Percentiles rank a stretch among this genome's conserved stretches.
phyloP scores from a whole-genome alignment of 306 rosid genomes.

The Begonia fuchsioides region DNA sequence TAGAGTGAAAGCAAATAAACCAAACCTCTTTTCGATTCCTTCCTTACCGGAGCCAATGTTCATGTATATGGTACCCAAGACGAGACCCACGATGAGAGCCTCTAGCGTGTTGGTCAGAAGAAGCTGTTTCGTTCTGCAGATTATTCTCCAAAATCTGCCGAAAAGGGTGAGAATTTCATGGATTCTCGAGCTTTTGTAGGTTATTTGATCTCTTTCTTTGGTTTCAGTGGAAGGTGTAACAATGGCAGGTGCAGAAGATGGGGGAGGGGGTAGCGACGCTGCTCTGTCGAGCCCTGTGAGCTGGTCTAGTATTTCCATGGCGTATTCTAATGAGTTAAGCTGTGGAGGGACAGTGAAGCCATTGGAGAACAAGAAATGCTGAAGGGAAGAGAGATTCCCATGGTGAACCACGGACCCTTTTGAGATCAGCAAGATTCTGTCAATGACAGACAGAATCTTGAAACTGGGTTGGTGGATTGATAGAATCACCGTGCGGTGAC shows the following conservation, averaged over 20 bases:
- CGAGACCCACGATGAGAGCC: constrained; percentile 74
- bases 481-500: constrained; percentile 52
- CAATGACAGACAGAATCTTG: constrained; percentile 63
- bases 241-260: constrained; percentile 12
- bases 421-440: constrained; percentile 42
- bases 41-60: constrained; percentile 57
- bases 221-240: constrained; percentile 5
- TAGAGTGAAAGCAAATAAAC: constrained; percentile 78
- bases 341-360: constrained; percentile 78
- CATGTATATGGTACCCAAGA: constrained; percentile 79
- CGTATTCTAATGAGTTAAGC: constrained; percentile 72
- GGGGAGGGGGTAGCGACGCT: constrained; percentile 14
- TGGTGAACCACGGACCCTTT: constrained; percentile 68
- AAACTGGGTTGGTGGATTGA: constrained; percentile 91
- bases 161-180: constrained; percentile 49
- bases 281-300: constrained; percentile 20
- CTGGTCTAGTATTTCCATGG: constrained; percentile 62
- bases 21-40: constrained; percentile 77
- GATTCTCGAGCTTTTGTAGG: constrained; percentile 55
- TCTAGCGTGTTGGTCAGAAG: constrained; percentile 67
- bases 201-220: constrained; percentile 7
- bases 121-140: constrained; percentile 63
- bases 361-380: constrained; percentile 29
- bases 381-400: constrained; percentile 50
- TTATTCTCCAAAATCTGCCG: constrained; percentile 64